Base-by-base conservation (phyloP, 768 basidiomycete species). In the Tulasnella sp. region DNA sequence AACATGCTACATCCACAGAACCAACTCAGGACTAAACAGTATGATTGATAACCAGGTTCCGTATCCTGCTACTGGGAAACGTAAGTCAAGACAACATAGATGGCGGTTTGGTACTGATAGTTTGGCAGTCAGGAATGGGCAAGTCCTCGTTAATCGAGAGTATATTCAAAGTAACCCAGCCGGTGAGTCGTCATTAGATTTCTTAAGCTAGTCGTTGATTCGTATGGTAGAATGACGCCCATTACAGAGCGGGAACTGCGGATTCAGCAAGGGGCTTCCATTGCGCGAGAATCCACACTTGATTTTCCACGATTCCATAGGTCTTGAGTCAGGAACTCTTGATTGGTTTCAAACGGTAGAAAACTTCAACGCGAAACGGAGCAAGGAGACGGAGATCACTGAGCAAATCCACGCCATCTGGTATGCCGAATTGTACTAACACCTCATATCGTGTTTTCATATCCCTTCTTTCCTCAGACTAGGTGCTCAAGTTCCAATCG, bases 281-380 rank as follows among this genome's bases (percentile, higher is more conserved):
- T 61, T 58, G 3, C 24, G 34, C 3, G 32, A 53, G 9, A 64
- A 66, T 32, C 40, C 53, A 8, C 58, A 54, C 15, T 61, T 66
- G 40, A 54, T 65, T n/a, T 47, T 66, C 9, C 65, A 66, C 49
- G 65, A 66, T 39, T 61, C 59, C 33, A 42, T 56, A 47, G 65
- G 65, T 9, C 65, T 63, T 48, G 65, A 64, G 33, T 42, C 63
- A 13, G 65, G 63, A n/a, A 58, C 60, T 13, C 45, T n/a, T 5
- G 37, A 49, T 6, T 62, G 61, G 19, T 59, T 57, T 55, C 33
- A 60, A 4, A 54, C 37, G 7, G 61, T 64, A 24, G 47, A 61
- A 25, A 53, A 25, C 7, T 66, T 64, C 37, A 54, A 65, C 28
- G n/a, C 52, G 22, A 35, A 53, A 15, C 56, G 55, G 27, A 51